Conservation (phyloP, 2,329 filamentous ascomycete genomes). For the Trichoderma semiorbis region DNA sequence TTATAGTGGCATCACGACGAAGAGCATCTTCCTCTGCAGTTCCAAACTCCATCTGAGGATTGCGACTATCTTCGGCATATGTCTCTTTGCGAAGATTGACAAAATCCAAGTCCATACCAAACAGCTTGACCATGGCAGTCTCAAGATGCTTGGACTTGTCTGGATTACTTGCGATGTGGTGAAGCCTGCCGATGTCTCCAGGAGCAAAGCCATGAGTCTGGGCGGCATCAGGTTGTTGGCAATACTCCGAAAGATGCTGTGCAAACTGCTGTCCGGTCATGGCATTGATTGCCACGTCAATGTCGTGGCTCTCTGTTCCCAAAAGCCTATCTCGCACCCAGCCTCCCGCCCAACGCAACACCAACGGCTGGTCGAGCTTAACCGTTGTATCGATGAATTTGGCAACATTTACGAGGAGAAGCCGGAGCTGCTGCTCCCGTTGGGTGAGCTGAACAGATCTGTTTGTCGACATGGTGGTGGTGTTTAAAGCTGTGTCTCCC, state of each 20-base stretch:
- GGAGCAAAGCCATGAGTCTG: conserved; percentile 56
- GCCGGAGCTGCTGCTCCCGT: conserved; percentile 67
- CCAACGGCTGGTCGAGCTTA: conserved; percentile 50
- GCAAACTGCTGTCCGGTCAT: conserved; percentile 80
- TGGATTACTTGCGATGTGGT: conserved; percentile 88
- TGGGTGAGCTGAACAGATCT: conserved; percentile 55
- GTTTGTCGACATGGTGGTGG: conserved; percentile 21
- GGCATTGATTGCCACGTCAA: conserved; percentile 79
- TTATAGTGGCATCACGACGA: conserved; percentile 87
- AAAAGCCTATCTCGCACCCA: conserved; percentile 87
- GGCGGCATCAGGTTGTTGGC: conserved; percentile 56
- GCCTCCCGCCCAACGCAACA: conserved; percentile 76
- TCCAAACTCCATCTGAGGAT: conserved; percentile 90
- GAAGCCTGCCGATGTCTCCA: conserved; percentile 67
- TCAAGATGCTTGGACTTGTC: conserved; percentile 96
- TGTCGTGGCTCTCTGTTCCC: conserved; percentile 69
- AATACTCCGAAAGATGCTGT: conserved; percentile 64
- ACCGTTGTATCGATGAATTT: conserved; percentile 51
- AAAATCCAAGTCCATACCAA: conserved; percentile 86
- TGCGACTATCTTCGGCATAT: conserved; percentile 83
- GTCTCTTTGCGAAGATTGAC: conserved; percentile 93
- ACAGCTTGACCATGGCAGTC: conserved; percentile 80
- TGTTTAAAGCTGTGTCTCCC: conserved; percentile 19
- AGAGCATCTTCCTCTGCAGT: conserved; percentile 86
- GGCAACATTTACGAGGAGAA: conserved; percentile 80